These are phyloP conservation scores for Sporisorium scitamineum DNA, from an alignment of 1,284 basidiomycete species.

Conservation along the genomic window DNA sequence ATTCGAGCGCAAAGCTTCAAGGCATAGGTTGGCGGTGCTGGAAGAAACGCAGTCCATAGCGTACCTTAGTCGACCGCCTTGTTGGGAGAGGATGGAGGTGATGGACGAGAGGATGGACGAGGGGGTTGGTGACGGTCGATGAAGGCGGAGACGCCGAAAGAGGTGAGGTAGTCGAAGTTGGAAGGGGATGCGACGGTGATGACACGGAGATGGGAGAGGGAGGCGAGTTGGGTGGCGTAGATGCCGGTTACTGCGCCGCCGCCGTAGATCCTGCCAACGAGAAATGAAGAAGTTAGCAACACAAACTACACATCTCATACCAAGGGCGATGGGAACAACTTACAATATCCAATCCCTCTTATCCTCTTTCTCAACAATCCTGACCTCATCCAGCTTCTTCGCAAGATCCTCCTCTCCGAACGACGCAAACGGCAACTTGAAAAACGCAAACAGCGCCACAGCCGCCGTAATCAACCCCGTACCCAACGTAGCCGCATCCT, in stretches of 20 bases:
- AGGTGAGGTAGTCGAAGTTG: slow-evolving; percentile 54
- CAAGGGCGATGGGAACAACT: slow-evolving; percentile 3
- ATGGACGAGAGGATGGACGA: slow-evolving; percentile 37
- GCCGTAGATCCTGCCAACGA: slow-evolving; percentile 49
- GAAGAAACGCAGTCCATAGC: slow-evolving; percentile 60
- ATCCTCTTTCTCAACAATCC: neutral
- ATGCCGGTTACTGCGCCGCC: slow-evolving; percentile 63
- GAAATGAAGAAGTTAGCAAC: neutral
- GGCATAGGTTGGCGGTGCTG: slow-evolving; percentile 47
- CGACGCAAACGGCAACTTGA: slow-evolving; percentile 26
- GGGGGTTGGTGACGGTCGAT: slow-evolving; percentile 49
- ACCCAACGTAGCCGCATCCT: slow-evolving; percentile 59
- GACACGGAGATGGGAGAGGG: slow-evolving; percentile 36
- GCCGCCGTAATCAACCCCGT: slow-evolving; percentile 68
- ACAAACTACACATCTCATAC: neutral
- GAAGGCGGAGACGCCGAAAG: slow-evolving; percentile 45
- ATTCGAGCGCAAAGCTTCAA: slow-evolving; percentile 10
- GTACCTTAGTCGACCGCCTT: slow-evolving; percentile 32
- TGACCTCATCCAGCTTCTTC: neutral
- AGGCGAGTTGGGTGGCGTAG: slow-evolving; percentile 56
- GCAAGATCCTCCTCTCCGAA: neutral
- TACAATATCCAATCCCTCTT: slow-evolving; percentile 46
- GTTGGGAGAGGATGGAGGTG: slow-evolving; percentile 1
- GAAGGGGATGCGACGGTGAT: slow-evolving; percentile 51
- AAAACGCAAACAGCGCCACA: slow-evolving; percentile 57